Base-by-base conservation (phyloP, 805 yeast species). In the Ogataea trehaloabstinens region DNA sequence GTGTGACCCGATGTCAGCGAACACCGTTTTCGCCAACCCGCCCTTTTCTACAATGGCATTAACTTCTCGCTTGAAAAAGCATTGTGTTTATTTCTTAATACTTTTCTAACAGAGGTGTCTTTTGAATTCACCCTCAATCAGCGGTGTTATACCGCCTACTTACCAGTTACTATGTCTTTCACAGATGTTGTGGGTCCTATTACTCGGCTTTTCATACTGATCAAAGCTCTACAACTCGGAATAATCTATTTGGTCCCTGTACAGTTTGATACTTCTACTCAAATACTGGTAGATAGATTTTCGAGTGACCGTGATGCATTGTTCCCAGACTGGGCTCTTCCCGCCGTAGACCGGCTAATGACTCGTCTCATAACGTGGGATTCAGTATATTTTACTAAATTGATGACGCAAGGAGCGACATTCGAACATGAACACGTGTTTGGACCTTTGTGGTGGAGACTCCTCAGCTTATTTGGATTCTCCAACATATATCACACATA, bases 371-470 rank as follows among this genome's bases (percentile, higher is more conserved):
- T 85, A 19, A 71, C 80, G 3, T 91, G 98, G 98, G 99, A 91
- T 58, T 71, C 82, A 1, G 93, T 89, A 0, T 89, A 81, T 60
- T 89, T 85, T 53, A 58, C 74, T 12, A 77, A 80, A 31, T 58
- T 81, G 39, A 76, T 85, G 24, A 55, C 61, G 7, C 59, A 73
- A 12, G 78, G 73, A 0, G 63, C 70, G 2, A 58, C 64, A n/a
- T 90, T 70, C 60, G 98, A 91, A 61, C 96, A 91, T 58, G 95
- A 89, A 61, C 85, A 78, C 71, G 97, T 95, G 4, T 91, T 87
- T 57, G 80, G 95, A 19, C 85, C 85, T 8, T 54, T 78, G 2
- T 91, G 96, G 95, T 72, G 82, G 67, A 55, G 75, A 18, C 32
- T 80, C 3, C 34, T 60, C 31, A 56, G 46, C 3, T 50, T 47